Conservation (phyloP, 345 rosid species). For the Streptanthus diversifolius region DNA sequence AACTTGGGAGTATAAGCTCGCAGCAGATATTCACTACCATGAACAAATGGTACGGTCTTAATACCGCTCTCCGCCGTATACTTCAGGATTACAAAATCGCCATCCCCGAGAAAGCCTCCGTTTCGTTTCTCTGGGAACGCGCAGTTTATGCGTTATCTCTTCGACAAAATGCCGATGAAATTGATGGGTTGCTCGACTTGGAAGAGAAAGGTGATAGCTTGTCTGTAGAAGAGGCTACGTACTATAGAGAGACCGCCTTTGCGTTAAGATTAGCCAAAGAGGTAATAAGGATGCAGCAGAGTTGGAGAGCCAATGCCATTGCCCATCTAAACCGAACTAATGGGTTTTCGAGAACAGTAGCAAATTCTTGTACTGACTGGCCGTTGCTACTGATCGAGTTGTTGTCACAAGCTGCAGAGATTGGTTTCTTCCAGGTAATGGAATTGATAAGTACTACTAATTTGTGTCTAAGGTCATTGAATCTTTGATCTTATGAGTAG, state of each 20-base stretch:
- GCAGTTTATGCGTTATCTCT: conserved; percentile 67
- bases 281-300: conserved; percentile 56
- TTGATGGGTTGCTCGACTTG: conserved; percentile 57
- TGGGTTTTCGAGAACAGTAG: conserved; percentile 75
- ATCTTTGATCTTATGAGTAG: not conserved
- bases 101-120: conserved; percentile 47
- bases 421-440: conserved; percentile 77
- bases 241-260: conserved; percentile 63
- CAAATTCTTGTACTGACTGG: conserved; percentile 88
- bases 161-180: conserved; percentile 68
- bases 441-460: not conserved
- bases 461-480: not conserved
- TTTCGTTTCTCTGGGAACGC: conserved; percentile 69
- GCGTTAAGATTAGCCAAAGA: conserved; percentile 86
- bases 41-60: conserved; percentile 81
- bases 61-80: conserved; percentile 54
- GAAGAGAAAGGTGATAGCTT: conserved; percentile 51
- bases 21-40: conserved; percentile 71
- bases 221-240: conserved; percentile 72
- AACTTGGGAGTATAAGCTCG: conserved; percentile 68
- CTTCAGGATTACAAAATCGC: conserved; percentile 33
- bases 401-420: conserved; percentile 89
- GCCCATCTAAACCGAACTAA: conserved; percentile 65
- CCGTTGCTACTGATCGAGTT: conserved; percentile 86
- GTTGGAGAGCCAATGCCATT: conserved; percentile 86